phyloP scores from a whole-genome alignment of 2,329 filamentous ascomycete species.

The Huntiella moniliformis region DNA sequence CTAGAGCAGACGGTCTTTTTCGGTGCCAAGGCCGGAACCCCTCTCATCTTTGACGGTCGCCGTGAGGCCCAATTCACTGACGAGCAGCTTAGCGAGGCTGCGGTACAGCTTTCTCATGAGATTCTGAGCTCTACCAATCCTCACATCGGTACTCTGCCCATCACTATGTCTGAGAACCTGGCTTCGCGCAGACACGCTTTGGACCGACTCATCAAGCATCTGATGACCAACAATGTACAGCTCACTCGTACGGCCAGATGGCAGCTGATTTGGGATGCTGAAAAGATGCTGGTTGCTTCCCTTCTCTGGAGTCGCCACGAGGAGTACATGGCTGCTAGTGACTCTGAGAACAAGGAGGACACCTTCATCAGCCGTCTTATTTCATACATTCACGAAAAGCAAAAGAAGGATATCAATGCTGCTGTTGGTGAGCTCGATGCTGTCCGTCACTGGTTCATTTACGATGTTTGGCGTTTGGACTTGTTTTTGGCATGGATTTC shows the following conservation, averaged over 20 bases:
- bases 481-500: slow-evolving; percentile 63
- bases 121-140: slow-evolving; percentile 61
- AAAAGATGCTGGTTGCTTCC: slow-evolving; percentile 68
- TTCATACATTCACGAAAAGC: slow-evolving; percentile 54
- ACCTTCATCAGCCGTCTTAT: slow-evolving; percentile 40
- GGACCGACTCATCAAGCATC: slow-evolving; percentile 52
- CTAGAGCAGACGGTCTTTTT: slow-evolving; percentile 92
- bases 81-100: slow-evolving; percentile 57
- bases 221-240: slow-evolving; percentile 45
- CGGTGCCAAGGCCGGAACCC: slow-evolving; percentile 61
- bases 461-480: slow-evolving; percentile 54
- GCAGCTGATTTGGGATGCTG: slow-evolving; percentile 71
- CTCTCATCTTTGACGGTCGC: slow-evolving; percentile 64
- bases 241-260: slow-evolving; percentile 54
- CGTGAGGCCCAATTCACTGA: slow-evolving; percentile 46
- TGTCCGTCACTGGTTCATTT: slow-evolving; percentile 72
- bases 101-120: slow-evolving; percentile 59
- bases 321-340: slow-evolving; percentile 38
- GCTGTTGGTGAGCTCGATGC: slow-evolving; percentile 55
- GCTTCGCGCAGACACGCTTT: slow-evolving; percentile 54
- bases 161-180: slow-evolving; percentile 68
- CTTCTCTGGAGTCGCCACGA: slow-evolving; percentile 71
- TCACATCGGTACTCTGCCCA: slow-evolving; percentile 53
- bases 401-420: slow-evolving; percentile 47
- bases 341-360: slow-evolving; percentile 33